Base-by-base conservation (phyloP, 345 rosid genomes). In the Salix dunnii region DNA sequence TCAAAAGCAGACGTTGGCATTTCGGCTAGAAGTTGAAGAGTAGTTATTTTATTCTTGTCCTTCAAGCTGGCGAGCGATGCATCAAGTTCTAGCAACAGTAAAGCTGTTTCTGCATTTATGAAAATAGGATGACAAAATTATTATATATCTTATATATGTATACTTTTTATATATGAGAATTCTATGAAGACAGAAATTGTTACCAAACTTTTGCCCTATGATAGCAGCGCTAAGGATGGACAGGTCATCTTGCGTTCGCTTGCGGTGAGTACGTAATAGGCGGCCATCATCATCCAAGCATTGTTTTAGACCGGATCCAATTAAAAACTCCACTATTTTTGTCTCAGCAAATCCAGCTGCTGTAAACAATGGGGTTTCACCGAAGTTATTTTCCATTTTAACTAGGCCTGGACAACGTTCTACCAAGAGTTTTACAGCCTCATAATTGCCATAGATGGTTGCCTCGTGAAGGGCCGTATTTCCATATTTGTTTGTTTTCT, bases 181-280 rank as follows among this genome's bases (percentile, higher is more conserved):
- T 9, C 42, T 0, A 38, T 38, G 27, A 11, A 70, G 38, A 30
- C 7, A 48, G 48, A 2, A 43, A 2, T 43, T 12, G 4, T 2
- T 28, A 81, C 82, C 84, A 21, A 48, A 84, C 20, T 85, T 75
- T 28, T 75, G 75, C 18, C 79, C 67, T 3, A 79, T 55, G 63
- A 82, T 71, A 30, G 85, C 62, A 58, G 68, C 71, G 28, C 79
- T 81, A 73, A 84, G 85, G 62, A 84, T 73, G 46, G 71, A 12
- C 14, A 78, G 55, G 68, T 12, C 0, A 43, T 43, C 48, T 42
- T 5, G 12, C 46, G n/a, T 35, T 84, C 87, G 17, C 67, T 2
- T 0, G 16, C 14, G 0, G 48, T 43, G 48, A 43, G 0, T 12
- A 2, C 0, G 0, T 11, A 10, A 2, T 43, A 12, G 60, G 62